Evolutionary conservation across 2,329 filamentous ascomycete genomes (phyloP).

Genomic region (Penicillium italicum): DNA sequence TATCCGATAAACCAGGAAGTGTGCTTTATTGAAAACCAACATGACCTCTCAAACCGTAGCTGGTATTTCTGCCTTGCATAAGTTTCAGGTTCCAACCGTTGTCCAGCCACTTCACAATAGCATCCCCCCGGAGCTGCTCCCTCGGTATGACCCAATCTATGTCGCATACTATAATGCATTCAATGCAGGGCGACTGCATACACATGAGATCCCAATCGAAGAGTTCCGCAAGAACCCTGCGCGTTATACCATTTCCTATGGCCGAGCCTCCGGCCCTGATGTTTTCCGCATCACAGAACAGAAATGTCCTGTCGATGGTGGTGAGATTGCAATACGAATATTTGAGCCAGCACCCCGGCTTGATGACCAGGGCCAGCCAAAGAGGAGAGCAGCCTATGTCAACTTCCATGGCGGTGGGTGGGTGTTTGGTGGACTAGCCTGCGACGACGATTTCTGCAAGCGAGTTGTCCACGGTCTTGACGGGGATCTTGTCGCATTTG

Average conservation of each 20-base stretch:
- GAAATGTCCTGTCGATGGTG: conserved; percentile 39
- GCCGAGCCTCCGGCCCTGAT: conserved; percentile 37
- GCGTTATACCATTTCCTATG: conserved; percentile 40
- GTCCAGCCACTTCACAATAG: conserved; percentile 42
- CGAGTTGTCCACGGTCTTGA: conserved; percentile 37
- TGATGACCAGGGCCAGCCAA: conserved; percentile 24
- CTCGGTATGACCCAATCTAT: conserved; percentile 42
- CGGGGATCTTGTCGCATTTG: conserved; percentile 42
- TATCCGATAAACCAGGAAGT: neutral
- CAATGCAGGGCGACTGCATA: conserved; percentile 41
- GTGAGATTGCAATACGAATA: conserved; percentile 41
- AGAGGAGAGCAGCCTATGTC: conserved; percentile 40
- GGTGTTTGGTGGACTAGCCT: conserved; percentile 42
- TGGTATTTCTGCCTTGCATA: conserved; percentile 25
- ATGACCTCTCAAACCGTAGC: conserved; percentile 10
- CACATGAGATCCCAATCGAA: conserved; percentile 43
- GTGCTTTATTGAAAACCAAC: neutral
- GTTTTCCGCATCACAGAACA: conserved; percentile 41
- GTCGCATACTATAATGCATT: conserved; percentile 44
- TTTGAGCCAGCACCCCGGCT: conserved; percentile 35
- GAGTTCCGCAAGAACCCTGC: conserved; percentile 39
- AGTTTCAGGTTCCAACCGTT: conserved; percentile 22
- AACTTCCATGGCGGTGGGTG: conserved; percentile 45
- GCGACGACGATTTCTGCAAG: conserved; percentile 44
- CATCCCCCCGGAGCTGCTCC: conserved; percentile 38